Evolutionary conservation across 164 flowering plant genomes (phyloP).

Genomic region (Aristolochia californica): DNA sequence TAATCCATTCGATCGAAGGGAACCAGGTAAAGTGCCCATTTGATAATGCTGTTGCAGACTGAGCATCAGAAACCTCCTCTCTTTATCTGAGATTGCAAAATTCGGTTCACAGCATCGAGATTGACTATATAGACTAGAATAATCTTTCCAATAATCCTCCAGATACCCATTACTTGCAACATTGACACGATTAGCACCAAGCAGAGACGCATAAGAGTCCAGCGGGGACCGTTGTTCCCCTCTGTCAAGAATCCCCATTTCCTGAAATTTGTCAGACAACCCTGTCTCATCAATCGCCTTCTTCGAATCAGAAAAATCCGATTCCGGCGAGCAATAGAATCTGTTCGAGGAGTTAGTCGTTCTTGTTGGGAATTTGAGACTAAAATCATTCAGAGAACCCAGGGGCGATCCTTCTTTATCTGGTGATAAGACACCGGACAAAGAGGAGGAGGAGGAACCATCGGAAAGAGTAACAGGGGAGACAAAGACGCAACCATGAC

Average conservation of each 20-base stretch:
- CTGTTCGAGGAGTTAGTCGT: slow-evolving; percentile 10
- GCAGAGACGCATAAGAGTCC: slow-evolving; percentile 6
- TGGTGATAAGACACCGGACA: slow-evolving; percentile 22
- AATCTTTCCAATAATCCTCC: slow-evolving; percentile 11
- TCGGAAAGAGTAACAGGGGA: slow-evolving; percentile 30
- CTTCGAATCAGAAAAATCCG: too few relatives aligned
- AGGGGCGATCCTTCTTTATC: slow-evolving; percentile 21
- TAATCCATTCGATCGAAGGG: slow-evolving; percentile 8
- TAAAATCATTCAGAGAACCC: slow-evolving; percentile 12
- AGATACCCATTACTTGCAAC: slow-evolving; percentile 8
- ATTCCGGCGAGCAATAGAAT: background rate
- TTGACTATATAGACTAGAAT: slow-evolving; percentile 12
- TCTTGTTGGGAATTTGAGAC: slow-evolving; percentile 5
- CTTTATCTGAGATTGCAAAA: background rate
- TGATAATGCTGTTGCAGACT: slow-evolving; percentile 10
- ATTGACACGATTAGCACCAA: slow-evolving; percentile 10
- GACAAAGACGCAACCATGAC: slow-evolving; percentile 11
- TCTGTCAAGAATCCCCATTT: background rate
- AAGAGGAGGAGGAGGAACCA: slow-evolving; percentile 29
- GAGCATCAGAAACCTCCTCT: slow-evolving; percentile 8
- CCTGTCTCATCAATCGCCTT: background rate
- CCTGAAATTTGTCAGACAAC: slow-evolving; percentile 6
- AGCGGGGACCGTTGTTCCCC: background rate
- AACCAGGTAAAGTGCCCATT: slow-evolving; percentile 10
- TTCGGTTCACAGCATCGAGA: slow-evolving; percentile 6